Conservation (phyloP, 2,329 filamentous ascomycete species). For the Claviceps digitariae region DNA sequence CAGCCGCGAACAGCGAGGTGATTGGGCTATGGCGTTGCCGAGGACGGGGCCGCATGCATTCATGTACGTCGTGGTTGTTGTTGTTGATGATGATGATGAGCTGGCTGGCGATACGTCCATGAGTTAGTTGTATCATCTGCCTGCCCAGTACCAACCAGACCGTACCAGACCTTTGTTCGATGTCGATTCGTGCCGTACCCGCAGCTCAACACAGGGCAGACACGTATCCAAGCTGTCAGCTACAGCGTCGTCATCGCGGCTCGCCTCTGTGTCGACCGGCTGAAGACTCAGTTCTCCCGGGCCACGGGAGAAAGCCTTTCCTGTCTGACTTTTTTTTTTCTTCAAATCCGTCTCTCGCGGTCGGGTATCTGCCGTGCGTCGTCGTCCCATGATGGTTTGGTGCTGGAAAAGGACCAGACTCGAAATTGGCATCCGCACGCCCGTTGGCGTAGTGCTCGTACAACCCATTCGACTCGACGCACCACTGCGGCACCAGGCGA, state of each 20-base stretch:
- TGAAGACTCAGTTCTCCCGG: too few species aligned
- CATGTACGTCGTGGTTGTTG: not conserved
- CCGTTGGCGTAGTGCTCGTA: constrained; percentile 1
- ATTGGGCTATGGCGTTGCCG: not conserved
- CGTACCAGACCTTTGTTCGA: not conserved
- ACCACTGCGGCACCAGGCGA: not conserved
- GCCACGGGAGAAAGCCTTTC: too few species aligned
- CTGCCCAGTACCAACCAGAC: not conserved
- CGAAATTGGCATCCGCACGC: not conserved
- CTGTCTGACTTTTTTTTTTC: too few species aligned
- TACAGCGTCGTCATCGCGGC: not conserved
- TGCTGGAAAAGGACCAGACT: not conserved
- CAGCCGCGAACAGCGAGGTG: not conserved
- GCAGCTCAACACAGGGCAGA: not conserved
- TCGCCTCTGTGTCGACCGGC: not conserved
- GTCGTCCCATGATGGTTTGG: not conserved
- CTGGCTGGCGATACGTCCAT: too few species aligned
- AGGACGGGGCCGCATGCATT: not conserved
- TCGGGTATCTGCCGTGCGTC: not conserved
- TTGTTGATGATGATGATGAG: too few species aligned
- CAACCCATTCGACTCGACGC: not conserved
- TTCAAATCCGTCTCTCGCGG: not conserved
- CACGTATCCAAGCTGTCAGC: not conserved
- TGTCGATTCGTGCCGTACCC: not conserved
- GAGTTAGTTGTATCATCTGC: not conserved